Conservation (phyloP, 352 stramenopile genomes). For the Phytophthora idaei region DNA sequence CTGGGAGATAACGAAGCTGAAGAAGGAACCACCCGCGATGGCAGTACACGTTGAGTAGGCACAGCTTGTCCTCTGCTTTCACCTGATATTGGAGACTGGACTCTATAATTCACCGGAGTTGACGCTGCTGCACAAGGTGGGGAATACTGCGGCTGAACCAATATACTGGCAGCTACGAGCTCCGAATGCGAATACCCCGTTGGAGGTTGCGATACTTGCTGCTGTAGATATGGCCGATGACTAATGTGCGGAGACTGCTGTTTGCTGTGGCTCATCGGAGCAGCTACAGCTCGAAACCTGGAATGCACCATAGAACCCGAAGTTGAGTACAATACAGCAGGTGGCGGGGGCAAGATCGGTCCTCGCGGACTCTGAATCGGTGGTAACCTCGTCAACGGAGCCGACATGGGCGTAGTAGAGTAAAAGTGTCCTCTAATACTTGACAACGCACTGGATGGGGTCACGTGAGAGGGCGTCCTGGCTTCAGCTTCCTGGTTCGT, state of each 20-base stretch:
- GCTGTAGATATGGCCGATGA: constrained; percentile 23
- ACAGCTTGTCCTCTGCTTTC: constrained; percentile 7
- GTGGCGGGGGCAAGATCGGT: constrained; percentile 10
- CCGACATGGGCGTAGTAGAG: constrained; percentile 7
- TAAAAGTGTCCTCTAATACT: constrained; percentile 4
- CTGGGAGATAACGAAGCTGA: constrained; percentile 11
- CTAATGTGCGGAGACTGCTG: background rate
- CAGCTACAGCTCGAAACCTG: constrained; percentile 8
- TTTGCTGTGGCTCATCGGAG: background rate
- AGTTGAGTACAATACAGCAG: constrained; percentile 1
- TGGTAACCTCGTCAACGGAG: constrained; percentile 12
- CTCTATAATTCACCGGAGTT: constrained; percentile 11
- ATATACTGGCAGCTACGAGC: constrained; percentile 34
- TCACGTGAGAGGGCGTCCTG: background rate
- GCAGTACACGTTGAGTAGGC: constrained; percentile 23
- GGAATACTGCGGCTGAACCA: constrained; percentile 26
- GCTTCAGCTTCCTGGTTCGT: constrained; percentile 10
- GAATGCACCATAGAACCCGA: constrained; percentile 4
- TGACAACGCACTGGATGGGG: constrained; percentile 1
- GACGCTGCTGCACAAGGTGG: background rate
- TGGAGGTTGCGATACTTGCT: constrained; percentile 10
- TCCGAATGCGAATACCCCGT: constrained; percentile 40
- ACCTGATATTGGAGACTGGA: background rate
- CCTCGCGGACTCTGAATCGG: constrained; percentile 21
- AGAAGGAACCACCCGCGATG: constrained; percentile 26